A percentile compares a stretch with the other conserved stretches of the same genome.
These are phyloP conservation scores for Tulasnella sp. DNA, from an alignment of 768 basidiomycete genomes.

Conservation along the genomic window DNA sequence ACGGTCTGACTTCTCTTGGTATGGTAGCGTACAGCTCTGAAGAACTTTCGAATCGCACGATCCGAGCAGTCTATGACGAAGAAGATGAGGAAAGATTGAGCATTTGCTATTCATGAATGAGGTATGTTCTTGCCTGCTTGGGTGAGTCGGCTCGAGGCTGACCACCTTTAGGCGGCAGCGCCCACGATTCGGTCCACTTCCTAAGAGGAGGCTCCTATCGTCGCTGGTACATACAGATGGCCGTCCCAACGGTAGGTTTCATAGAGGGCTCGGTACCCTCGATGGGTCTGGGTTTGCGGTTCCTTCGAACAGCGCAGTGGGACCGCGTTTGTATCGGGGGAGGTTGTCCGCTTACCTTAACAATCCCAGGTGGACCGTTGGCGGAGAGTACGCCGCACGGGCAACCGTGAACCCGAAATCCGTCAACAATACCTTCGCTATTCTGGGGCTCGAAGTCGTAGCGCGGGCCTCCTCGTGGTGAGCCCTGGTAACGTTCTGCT, in stretches of 20 bases:
- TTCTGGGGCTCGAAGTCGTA: neutral
- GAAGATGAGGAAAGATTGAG: too few species aligned
- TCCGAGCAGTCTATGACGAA: too few species aligned
- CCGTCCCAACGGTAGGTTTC: neutral
- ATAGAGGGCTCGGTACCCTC: neutral
- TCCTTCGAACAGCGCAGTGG: neutral
- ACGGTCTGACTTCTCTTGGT: too few species aligned
- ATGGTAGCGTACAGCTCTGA: too few species aligned
- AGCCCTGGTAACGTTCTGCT: neutral
- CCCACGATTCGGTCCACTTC: neutral
- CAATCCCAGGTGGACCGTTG: neutral
- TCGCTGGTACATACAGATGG: neutral
- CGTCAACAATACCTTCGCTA: neutral
- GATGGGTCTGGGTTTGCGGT: neutral
- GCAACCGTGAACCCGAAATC: neutral
- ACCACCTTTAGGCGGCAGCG: too few species aligned
- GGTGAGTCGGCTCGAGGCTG: too few species aligned
- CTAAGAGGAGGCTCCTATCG: neutral
- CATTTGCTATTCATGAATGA: too few species aligned
- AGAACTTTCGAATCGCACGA: too few species aligned
- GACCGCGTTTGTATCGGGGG: neutral
- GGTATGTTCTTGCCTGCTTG: too few species aligned
- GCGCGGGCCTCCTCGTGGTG: conserved; percentile 6
- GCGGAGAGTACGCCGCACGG: neutral
- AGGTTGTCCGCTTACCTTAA: neutral